Evolutionary conservation across 2,329 filamentous ascomycete species (phyloP), one percentile per base, ranked within the genome.

Genomic region (Pseudocercospora eumusae): DNA sequence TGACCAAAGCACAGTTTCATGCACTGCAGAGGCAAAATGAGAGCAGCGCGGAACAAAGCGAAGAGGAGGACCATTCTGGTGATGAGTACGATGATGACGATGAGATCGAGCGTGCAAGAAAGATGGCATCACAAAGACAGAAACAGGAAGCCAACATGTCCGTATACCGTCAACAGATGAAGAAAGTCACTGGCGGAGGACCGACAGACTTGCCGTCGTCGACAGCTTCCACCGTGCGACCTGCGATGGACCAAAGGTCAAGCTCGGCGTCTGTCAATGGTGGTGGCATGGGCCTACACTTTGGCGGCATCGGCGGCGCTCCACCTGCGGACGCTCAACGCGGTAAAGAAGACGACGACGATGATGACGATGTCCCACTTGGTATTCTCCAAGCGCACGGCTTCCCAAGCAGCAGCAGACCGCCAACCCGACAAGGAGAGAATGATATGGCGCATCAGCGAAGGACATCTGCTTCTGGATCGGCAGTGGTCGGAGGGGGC

Each of bases 121-220:
- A 90, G 72, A 82, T 89, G 52, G 86, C 88, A 18, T 90, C 88
- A 74, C 91, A 95, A 74, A 83, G 92, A 66, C 86, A 87, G 70
- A 95, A 93, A 80, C 92, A 96, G 74, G 91, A 96, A 76, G 92
- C 92, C 11, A 91, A 95, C 74, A 88, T 96, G 81, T 84, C 91
- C 1, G 88, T 96, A 1, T 96, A 96, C 75, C 86, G 92, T 61
- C 92, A 96, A 75, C 90, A 95, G 76, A 96, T 96, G 92, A 96
- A 93, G 90, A 96, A 96, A 77, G 89, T 95, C 28, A 96, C 92
- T 0, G 92, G 92, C 53, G 91, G 93, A 69, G 79, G 86, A 21
- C 75, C 82, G 4, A 75, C 81, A 10, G 77, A 79, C 45, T 68
- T 76, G 11, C 75, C 82, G 2, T 69, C 68, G 27, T 63, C 66